Percentiles rank a stretch among this genome's conserved stretches.
Conservation (phyloP, 2,329 filamentous ascomycete species). For the Penicillium sp. region DNA sequence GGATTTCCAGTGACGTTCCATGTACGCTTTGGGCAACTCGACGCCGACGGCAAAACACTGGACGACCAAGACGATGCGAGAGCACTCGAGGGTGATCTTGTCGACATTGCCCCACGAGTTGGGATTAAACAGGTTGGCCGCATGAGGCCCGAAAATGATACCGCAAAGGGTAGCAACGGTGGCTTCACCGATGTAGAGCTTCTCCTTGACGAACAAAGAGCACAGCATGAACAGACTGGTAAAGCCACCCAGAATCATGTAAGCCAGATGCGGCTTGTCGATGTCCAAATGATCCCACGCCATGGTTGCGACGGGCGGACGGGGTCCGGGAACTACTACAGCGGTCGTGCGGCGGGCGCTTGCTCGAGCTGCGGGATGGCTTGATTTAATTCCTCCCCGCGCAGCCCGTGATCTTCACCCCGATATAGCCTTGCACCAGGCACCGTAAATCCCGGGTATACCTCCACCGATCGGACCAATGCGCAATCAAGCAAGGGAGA, state of each 20-base stretch:
- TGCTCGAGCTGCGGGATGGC: too few relatives aligned
- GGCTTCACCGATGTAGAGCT: conserved; percentile 95
- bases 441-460: too few relatives aligned
- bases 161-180: conserved; percentile 72
- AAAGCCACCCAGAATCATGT: conserved; percentile 95
- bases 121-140: conserved; percentile 55
- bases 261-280: conserved; percentile 93
- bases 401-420: too few relatives aligned
- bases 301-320: too few relatives aligned
- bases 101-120: conserved; percentile 57
- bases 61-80: conserved; percentile 62
- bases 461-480: too few relatives aligned
- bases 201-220: conserved; percentile 96
- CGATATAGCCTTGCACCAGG: too few relatives aligned
- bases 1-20: conserved; percentile 95
- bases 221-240: conserved; percentile 97
- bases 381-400: too few relatives aligned
- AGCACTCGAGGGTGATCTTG: conserved; percentile 60
- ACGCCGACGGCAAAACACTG: conserved; percentile 67
- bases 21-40: conserved; percentile 66
- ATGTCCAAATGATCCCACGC: conserved; percentile 51
- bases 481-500: too few relatives aligned
- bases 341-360: too few relatives aligned
- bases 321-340: conserved; percentile 3
- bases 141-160: conserved; percentile 62